Evolutionary conservation across 331 rosid genomes (phyloP), one percentile per base, ranked within the genome.

Genomic region (Rosa hybrid): DNA sequence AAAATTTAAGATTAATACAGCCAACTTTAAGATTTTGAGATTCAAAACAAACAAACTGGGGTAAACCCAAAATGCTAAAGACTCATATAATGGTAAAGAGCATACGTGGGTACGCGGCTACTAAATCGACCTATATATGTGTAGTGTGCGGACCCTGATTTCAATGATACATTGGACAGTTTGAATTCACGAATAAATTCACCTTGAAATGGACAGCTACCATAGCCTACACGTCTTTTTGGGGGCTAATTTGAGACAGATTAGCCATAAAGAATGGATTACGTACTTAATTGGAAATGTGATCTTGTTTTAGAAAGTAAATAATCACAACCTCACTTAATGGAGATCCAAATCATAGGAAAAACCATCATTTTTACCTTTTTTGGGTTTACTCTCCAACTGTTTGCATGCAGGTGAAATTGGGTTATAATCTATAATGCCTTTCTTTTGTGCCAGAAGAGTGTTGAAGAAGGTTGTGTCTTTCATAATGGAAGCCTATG

Each of bases 401-500:
- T n/a, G 53, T 46, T 16, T 7, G 16, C 72, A 65, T 42, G 71
- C 71, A 30, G n/a, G 78, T 50, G 78, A 54, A 60, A 54, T 6
- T 14, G 57, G 53, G 48, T 30, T 21, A 59, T 12, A 59, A n/a
- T 57, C 64, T 57, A 54, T 18, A 18, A 59, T 59, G 65, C 27
- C 64, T 13, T 68, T 51, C 27, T 8, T 68, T 68, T 68, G 1
- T 44, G 50, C 74, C 44, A 12, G 69, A 64, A 17, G 23, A 65
- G 71, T 65, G 21, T 34, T 3, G 6, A 30, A 65, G 54, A 57
- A 67, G 80, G 68, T 14, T 54, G 72, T 77, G 87, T 68, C 80
- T 41, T 81, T 54, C 80, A 73, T 59, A 46, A 81, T 77, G 80
- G 81, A 68, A 42, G 53, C 71, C 34, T 5, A 12, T 46, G 84